These are phyloP conservation scores for Quercus wislizeni DNA, from an alignment of 306 rosid genomes.

Conservation along the genomic window DNA sequence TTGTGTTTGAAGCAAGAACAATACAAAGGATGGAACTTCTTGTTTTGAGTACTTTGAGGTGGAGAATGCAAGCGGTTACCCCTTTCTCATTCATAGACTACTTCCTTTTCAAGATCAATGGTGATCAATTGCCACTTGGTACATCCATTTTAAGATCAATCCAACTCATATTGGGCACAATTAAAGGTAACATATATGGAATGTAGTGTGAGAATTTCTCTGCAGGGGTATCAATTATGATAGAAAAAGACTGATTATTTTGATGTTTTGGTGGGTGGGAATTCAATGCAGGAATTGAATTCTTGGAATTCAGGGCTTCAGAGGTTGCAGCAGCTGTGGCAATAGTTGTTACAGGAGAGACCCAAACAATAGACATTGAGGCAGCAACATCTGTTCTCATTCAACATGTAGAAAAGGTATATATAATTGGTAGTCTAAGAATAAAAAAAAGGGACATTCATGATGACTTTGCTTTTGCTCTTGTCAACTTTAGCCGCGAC, in stretches of 20 bases:
- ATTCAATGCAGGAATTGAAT: constrained; percentile 83
- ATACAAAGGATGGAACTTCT: constrained; percentile 95
- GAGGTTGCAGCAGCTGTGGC: constrained; percentile 95
- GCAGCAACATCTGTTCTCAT: constrained; percentile 54
- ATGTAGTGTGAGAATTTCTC: constrained; percentile 14
- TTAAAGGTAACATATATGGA: constrained; percentile 44
- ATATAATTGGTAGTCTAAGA: constrained; percentile 32
- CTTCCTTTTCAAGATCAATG: constrained; percentile 65
- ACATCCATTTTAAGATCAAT: constrained; percentile 45
- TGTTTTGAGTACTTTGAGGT: constrained; percentile 73
- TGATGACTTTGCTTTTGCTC: constrained; percentile 19
- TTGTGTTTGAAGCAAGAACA: constrained; percentile 83
- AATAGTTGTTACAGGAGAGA: constrained; percentile 53
- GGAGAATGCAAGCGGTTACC: constrained; percentile 94
- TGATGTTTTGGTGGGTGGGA: constrained; percentile 43
- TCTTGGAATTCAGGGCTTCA: constrained; percentile 91
- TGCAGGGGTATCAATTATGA: constrained; percentile 16
- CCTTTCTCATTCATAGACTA: constrained; percentile 82
- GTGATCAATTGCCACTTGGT: constrained; percentile 40
- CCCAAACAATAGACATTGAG: constrained; percentile 52
- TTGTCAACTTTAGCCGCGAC: constrained; percentile 29
- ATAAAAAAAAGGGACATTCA: constrained; percentile 10
- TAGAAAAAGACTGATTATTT: not conserved
- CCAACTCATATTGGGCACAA: constrained; percentile 53
- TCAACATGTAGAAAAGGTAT: constrained; percentile 69